Evolutionary conservation across 192 early-diverging fungal species (phyloP).

Genomic region (Piromyces sp.): DNA sequence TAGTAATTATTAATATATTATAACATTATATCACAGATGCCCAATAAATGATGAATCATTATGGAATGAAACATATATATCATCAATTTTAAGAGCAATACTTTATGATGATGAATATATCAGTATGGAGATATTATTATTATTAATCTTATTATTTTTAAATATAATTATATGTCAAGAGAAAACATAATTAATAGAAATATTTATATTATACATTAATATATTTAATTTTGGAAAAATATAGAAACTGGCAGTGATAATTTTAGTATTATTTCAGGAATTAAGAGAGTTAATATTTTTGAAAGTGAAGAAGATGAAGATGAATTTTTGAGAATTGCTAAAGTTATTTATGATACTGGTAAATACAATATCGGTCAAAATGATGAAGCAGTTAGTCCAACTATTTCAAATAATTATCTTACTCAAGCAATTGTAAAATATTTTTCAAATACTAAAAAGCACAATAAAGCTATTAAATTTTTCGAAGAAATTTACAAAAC

Average conservation of each 20-base stretch:
- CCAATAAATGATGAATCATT: conserved; percentile 24
- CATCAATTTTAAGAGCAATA: conserved; percentile 72
- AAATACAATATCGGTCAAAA: background rate
- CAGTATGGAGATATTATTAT: background rate
- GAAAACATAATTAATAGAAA: no score
- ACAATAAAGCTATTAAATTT: background rate
- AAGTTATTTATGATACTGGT: background rate
- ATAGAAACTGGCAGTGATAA: background rate
- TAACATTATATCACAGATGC: background rate
- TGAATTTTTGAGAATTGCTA: background rate
- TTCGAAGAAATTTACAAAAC: background rate
- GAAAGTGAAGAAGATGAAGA: background rate
- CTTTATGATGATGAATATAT: conserved; percentile 66
- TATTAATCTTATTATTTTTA: no score
- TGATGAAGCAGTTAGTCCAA: background rate
- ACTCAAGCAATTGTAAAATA: background rate
- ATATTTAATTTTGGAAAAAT: no score
- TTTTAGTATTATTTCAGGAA: background rate
- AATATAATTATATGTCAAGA: no score
- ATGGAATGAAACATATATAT: conserved; percentile 83
- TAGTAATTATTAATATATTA: no score
- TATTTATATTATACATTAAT: no score
- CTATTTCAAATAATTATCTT: background rate
- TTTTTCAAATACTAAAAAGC: background rate
- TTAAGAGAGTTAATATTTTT: background rate